Evolutionary conservation across 768 basidiomycete species (phyloP).

Genomic region (Psilocybe subaeruginosa): DNA sequence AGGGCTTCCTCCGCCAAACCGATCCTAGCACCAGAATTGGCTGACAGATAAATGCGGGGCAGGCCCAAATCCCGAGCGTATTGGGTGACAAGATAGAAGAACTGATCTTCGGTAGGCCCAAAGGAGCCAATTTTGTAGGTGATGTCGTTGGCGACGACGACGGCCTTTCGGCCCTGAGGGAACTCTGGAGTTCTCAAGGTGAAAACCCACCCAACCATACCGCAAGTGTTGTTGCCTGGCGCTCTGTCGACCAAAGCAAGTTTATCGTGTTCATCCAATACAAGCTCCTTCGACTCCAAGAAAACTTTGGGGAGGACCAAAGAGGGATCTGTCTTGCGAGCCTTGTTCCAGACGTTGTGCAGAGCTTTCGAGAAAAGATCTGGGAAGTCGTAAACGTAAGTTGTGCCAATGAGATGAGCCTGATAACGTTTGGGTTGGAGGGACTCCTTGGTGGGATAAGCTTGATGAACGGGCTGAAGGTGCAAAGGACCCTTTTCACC

Average conservation of each 20-base stretch:
- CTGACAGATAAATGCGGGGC: slow-evolving; percentile 96
- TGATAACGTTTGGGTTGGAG: slow-evolving; percentile 99
- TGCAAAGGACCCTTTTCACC: slow-evolving; percentile 97
- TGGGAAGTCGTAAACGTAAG: slow-evolving; percentile 99
- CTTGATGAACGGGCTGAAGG: slow-evolving; percentile 90
- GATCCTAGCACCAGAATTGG: slow-evolving; percentile 97
- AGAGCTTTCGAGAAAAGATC: slow-evolving; percentile 98
- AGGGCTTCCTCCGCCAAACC: slow-evolving; percentile 94
- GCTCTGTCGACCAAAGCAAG: slow-evolving; percentile 89
- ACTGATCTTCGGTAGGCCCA: slow-evolving; percentile 93
- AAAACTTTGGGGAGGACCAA: slow-evolving; percentile 76
- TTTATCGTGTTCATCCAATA: slow-evolving; percentile 91
- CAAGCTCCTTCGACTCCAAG: slow-evolving; percentile 86
- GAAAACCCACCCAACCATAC: slow-evolving; percentile 99
- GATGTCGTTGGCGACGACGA: slow-evolving; percentile 97
- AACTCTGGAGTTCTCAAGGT: slow-evolving; percentile 91
- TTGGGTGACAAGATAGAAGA: slow-evolving; percentile 93
- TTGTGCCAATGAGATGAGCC: slow-evolving; percentile 97
- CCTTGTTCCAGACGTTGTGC: slow-evolving; percentile 88
- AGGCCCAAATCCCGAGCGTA: slow-evolving; percentile 88
- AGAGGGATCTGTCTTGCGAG: slow-evolving; percentile 63
- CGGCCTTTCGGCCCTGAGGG: slow-evolving; percentile 82
- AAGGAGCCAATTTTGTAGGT: slow-evolving; percentile 99
- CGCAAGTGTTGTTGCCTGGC: slow-evolving; percentile 92
- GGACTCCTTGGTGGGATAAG: slow-evolving; percentile 97